Base-by-base conservation (phyloP, 441 rosid species). In the Daphne laureola region DNA sequence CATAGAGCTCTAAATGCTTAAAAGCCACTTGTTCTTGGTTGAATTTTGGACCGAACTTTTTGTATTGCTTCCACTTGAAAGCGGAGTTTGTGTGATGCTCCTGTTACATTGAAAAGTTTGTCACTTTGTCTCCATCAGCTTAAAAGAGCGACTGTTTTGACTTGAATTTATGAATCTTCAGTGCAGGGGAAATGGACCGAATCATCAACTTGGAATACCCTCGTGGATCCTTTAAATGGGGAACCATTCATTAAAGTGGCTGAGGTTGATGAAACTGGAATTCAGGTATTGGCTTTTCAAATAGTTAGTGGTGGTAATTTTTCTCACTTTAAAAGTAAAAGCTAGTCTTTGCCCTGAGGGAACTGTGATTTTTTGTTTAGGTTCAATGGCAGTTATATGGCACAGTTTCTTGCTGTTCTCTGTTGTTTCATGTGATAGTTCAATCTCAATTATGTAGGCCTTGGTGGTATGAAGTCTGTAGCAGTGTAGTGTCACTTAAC, bases 151-250 rank as follows among this genome's bases (percentile, higher is more conserved):
- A 54, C 14, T 62, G 17, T 55, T 65, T 67, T 58, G 48, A 58
- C 49, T 16, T 45, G 14, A 9, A 18, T 54, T 55, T 64, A 18
- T 53, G 58, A 15, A 49, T 23, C 12, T 73, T 55, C 52, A 93
- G 97, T 93, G 78, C 92, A 79, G 77, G 99, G 99, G 12, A 87
- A 82, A 67, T 90, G 96, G 96, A 80, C 58, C 13, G 86, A 82
- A 31, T 83, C 97, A 11, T 64, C 89, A 3, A 78, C 63, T 38
- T 74, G 81, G 76, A 82, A 70, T 56, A 78, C 81, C 0, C 66
- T 93, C 52, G 40, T 90, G 57, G 96, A 93, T 80, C 99, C 99
- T 68, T 61, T 93, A 56, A 93, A 90, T 78, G 97, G 97, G 63
- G 99, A 93, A 58, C 78, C 91, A 0, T 93, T 93, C 73, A 87